Conservation (phyloP, 306 rosid genomes). For the Castanopsis chinensis region DNA sequence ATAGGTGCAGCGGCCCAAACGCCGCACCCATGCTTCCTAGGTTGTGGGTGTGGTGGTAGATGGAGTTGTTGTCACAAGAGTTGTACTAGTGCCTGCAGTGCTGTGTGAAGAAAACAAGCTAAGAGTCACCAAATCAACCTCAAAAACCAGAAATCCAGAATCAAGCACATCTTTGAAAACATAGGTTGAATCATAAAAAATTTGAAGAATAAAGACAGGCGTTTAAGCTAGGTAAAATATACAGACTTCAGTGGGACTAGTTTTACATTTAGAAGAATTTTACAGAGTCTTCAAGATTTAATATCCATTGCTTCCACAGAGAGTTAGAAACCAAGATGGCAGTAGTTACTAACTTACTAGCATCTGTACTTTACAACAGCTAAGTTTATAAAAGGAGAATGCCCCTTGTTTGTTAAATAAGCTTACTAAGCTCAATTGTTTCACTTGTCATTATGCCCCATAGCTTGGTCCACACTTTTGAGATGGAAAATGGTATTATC, state of each 20-base stretch:
- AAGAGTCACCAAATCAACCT: slow-evolving; percentile 7
- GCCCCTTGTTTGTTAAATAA: background rate
- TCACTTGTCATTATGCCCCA: no score
- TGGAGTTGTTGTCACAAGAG: slow-evolving; percentile 27
- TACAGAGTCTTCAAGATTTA: no score
- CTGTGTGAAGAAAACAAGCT: slow-evolving; percentile 26
- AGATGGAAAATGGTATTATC: no score
- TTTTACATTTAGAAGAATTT: background rate
- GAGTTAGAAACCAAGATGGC: background rate
- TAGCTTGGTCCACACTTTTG: no score
- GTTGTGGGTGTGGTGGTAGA: slow-evolving; percentile 25
- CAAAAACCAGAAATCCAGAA: background rate
- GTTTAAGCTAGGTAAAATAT: background rate
- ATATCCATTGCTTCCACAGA: background rate
- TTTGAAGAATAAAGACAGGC: background rate
- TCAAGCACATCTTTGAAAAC: background rate
- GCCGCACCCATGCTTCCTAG: no score
- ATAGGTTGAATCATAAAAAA: background rate
- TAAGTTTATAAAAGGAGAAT: background rate
- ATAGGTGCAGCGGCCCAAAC: no score
- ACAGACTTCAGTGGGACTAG: background rate
- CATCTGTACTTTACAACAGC: background rate
- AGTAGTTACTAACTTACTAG: background rate
- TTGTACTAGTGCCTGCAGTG: slow-evolving; percentile 42
- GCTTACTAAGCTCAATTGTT: no score